Evolutionary conservation across 495 filamentous ascomycete genomes (phyloP).

Genomic region (Hypoxylon perforatum): DNA sequence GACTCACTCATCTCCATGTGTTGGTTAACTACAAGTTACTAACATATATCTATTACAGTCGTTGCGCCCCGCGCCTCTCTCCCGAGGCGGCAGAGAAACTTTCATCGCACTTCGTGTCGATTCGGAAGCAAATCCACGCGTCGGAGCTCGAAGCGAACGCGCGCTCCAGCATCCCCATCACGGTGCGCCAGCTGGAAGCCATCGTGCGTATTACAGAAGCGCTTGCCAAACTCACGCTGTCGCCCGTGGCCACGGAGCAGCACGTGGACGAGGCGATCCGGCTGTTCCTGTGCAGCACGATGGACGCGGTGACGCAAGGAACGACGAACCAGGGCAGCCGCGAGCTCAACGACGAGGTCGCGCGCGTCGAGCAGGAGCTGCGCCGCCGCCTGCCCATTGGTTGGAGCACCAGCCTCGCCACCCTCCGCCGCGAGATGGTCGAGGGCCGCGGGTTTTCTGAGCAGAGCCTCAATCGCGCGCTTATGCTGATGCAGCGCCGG

Average conservation of each 20-base stretch:
- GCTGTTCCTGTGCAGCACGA: slow-evolving; percentile 94
- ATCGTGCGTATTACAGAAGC: slow-evolving; percentile 98
- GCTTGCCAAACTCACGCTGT: slow-evolving; percentile 89
- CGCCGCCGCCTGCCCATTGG: slow-evolving; percentile 89
- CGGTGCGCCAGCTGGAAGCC: slow-evolving; percentile 94
- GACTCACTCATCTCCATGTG: neutral
- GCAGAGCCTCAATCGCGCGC: slow-evolving; percentile 81
- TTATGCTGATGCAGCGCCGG: slow-evolving; percentile 85
- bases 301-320: slow-evolving; percentile 96
- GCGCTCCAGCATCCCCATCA: slow-evolving; percentile 95
- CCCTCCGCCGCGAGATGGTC: slow-evolving; percentile 88
- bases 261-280: slow-evolving; percentile 99
- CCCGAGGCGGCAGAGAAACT: slow-evolving; percentile 96
- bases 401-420: slow-evolving; percentile 91
- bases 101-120: slow-evolving; percentile 95
- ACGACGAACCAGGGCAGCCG: slow-evolving; percentile 80
- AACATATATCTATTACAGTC: slow-evolving; percentile 61
- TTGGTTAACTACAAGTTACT: slow-evolving; percentile 39
- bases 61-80: slow-evolving; percentile 91
- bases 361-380: slow-evolving; percentile 91
- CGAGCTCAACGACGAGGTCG: slow-evolving; percentile 89
- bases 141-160: slow-evolving; percentile 86
- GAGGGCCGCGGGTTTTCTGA: slow-evolving; percentile 89
- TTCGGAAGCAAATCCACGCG: slow-evolving; percentile 92
- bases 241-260: slow-evolving; percentile 83